Evolutionary conservation across 306 rosid genomes (phyloP).

Genomic region (Quercus bicolor): DNA sequence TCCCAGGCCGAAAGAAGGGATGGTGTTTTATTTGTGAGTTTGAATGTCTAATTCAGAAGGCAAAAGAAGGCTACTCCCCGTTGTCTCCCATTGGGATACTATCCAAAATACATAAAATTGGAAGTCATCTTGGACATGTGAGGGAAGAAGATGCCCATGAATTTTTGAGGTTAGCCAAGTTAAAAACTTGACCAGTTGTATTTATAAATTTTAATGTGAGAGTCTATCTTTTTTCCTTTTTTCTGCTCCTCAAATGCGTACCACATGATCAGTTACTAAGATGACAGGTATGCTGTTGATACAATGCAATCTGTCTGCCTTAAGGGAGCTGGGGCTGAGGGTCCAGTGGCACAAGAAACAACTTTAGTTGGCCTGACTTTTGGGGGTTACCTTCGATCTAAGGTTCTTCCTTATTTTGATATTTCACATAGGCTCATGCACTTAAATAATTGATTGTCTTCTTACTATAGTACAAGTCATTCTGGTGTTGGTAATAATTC

Average conservation of each 20-base stretch:
- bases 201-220: background rate
- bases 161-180: constrained; percentile 68
- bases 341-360: constrained; percentile 70
- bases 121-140: constrained; percentile 78
- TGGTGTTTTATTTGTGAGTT: constrained; percentile 90
- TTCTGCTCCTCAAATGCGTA: constrained; percentile 2
- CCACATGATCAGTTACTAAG: constrained; percentile 31
- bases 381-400: constrained; percentile 77
- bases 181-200: constrained; percentile 17
- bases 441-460: background rate
- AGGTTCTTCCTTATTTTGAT: constrained; percentile 41
- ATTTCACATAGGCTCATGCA: constrained; percentile 2
- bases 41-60: constrained; percentile 59
- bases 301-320: constrained; percentile 80
- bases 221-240: background rate
- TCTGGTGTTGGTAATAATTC: background rate
- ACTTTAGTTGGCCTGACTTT: constrained; percentile 69
- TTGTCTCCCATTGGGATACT: constrained; percentile 75
- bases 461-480: background rate
- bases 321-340: constrained; percentile 50
- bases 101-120: constrained; percentile 73
- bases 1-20: constrained; percentile 64
- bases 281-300: constrained; percentile 73
- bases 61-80: constrained; percentile 66
- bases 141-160: constrained; percentile 86